phyloP scores from a whole-genome alignment of 768 basidiomycete species.

The Crassisporium funariophilum region DNA sequence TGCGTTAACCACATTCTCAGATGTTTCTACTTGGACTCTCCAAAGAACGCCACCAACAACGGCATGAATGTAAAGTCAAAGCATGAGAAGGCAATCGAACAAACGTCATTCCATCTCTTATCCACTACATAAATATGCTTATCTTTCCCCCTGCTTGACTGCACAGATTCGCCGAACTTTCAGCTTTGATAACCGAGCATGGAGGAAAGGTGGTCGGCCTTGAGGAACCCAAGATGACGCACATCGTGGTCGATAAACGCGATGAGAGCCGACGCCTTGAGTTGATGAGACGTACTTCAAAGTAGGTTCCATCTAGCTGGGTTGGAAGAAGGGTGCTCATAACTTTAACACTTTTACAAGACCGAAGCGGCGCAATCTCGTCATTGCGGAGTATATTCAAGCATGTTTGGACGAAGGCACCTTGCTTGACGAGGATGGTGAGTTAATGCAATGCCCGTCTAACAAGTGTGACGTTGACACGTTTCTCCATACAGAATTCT shows the following conservation, averaged over 20 bases:
- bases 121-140: neutral
- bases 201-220: conserved; percentile 76
- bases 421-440: conserved; percentile 83
- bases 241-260: conserved; percentile 82
- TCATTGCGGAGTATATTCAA: conserved; percentile 76
- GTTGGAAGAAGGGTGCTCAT: conserved; percentile 12
- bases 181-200: conserved; percentile 57
- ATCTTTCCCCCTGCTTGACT: neutral
- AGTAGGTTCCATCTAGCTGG: conserved; percentile 45
- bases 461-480: neutral
- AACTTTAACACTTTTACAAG: conserved; percentile 40
- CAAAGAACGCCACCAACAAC: conserved; percentile 67
- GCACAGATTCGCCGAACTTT: conserved; percentile 56
- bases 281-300: conserved; percentile 69
- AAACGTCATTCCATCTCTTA: conserved; percentile 44
- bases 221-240: conserved; percentile 79
- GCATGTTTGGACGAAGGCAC: conserved; percentile 85
- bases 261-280: conserved; percentile 74
- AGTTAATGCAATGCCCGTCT: conserved; percentile 16
- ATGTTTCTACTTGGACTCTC: conserved; percentile 87
- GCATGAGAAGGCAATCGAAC: conserved; percentile 51
- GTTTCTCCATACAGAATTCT: conserved; percentile 22
- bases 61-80: conserved; percentile 60
- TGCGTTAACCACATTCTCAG: conserved; percentile 40
- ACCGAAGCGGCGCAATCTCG: conserved; percentile 77